A percentile compares a stretch with the other conserved stretches of the same genome.
Conservation (phyloP, 73 alveolate genomes). For the Uronychia binucleata region DNA sequence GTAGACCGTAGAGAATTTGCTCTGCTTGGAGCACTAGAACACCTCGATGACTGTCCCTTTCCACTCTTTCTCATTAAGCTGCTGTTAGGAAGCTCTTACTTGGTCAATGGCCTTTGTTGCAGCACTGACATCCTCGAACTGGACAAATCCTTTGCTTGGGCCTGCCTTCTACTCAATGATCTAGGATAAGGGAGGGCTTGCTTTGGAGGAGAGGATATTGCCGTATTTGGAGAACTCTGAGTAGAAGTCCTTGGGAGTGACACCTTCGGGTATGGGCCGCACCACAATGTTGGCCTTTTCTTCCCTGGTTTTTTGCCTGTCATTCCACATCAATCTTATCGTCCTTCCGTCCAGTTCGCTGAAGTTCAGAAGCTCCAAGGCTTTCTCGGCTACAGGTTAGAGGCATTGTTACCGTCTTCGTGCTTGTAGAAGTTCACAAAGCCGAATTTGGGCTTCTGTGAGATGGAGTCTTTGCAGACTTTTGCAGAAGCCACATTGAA, state of each 20-base stretch:
- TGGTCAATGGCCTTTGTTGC: background rate
- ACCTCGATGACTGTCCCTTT: background rate
- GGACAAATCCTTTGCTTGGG: background rate
- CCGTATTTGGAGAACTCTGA: background rate
- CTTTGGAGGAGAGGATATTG: background rate
- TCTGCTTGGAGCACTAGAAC: background rate
- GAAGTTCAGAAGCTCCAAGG: background rate
- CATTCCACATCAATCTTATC: background rate
- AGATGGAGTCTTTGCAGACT: background rate
- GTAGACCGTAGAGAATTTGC: background rate
- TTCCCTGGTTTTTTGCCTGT: background rate
- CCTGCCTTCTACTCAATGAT: background rate
- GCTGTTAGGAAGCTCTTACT: background rate
- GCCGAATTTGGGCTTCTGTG: background rate
- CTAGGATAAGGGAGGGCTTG: background rate
- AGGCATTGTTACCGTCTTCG: background rate
- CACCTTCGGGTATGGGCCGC: background rate
- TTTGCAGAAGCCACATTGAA: background rate
- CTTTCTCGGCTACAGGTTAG: background rate
- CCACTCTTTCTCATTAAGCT: background rate
- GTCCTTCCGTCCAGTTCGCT: background rate
- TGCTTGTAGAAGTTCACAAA: background rate
- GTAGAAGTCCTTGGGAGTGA: background rate
- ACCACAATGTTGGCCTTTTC: background rate
- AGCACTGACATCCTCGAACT: background rate